Conservation (phyloP, 2,329 filamentous ascomycete species). For the Sclerotinia sclerotiorum region DNA sequence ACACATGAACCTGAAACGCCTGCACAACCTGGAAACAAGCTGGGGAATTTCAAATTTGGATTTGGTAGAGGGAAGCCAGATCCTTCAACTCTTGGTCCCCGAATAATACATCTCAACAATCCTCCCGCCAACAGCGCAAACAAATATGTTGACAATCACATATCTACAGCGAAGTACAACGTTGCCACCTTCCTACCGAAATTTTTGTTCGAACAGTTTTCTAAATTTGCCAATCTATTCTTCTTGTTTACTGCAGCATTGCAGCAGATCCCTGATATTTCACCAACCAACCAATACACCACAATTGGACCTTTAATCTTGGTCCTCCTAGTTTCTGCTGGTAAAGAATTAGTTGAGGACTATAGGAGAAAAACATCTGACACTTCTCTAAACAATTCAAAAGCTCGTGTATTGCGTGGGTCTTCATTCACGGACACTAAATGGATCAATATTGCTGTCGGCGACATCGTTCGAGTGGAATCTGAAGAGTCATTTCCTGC, state of each 20-base stretch:
- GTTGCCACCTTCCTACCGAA: conserved; percentile 89
- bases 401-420: conserved; percentile 77
- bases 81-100: conserved; percentile 84
- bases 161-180: conserved; percentile 98
- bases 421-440: conserved; percentile 81
- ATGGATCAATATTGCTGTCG: conserved; percentile 92
- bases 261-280: conserved; percentile 93
- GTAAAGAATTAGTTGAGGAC: conserved; percentile 92
- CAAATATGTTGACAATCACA: conserved; percentile 94
- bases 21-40: conserved; percentile 52
- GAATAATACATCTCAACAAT: conserved; percentile 95
- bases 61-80: conserved; percentile 83
- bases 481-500: conserved; percentile 95
- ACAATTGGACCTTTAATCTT: conserved; percentile 92
- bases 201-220: conserved; percentile 97
- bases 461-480: conserved; percentile 88
- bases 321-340: conserved; percentile 89
- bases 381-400: conserved; percentile 82
- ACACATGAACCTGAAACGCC: conserved; percentile 47
- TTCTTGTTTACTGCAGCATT: conserved; percentile 96
- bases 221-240: conserved; percentile 98
- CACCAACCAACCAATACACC: conserved; percentile 92
- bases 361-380: conserved; percentile 87
- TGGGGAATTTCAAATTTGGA: conserved; percentile 86
- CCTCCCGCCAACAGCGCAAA: conserved; percentile 84